These are phyloP conservation scores for Boletus vermiculosoides DNA, from an alignment of 768 basidiomycete genomes.

Conservation along the genomic window DNA sequence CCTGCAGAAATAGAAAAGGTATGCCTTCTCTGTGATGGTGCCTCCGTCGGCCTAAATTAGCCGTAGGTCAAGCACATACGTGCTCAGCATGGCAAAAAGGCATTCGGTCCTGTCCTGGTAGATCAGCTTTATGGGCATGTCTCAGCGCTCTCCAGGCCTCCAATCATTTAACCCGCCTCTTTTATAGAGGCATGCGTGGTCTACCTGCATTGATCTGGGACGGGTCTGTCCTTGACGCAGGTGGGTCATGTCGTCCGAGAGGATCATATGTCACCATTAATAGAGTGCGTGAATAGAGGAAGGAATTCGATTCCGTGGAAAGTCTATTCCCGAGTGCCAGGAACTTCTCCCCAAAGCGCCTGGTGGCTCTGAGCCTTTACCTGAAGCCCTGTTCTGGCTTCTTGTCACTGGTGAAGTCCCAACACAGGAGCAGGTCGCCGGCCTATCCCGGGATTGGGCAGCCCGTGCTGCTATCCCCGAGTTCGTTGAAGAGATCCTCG, in stretches of 20 bases:
- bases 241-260: conserved; percentile 38
- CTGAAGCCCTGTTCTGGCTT: conserved; percentile 94
- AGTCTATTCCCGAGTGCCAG: conserved; percentile 90
- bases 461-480: conserved; percentile 87
- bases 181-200: conserved; percentile 78
- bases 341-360: conserved; percentile 85
- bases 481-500: conserved; percentile 95
- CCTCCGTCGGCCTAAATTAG: conserved; percentile 4
- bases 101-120: conserved; percentile 88
- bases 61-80: conserved; percentile 78
- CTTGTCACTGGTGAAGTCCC: conserved; percentile 94
- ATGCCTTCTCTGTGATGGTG: background rate
- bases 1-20: conserved; percentile 65
- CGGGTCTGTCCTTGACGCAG: conserved; percentile 93
- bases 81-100: conserved; percentile 85
- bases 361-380: conserved; percentile 86
- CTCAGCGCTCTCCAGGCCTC: background rate
- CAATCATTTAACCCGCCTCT: conserved; percentile 2
- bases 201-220: conserved; percentile 97
- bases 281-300: conserved; percentile 56
- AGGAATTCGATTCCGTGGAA: conserved; percentile 97
- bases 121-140: conserved; percentile 85
- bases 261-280: background rate
- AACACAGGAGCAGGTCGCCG: conserved; percentile 81
- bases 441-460: conserved; percentile 92